These are phyloP conservation scores for Platanthera zijinensis DNA, from an alignment of 106 monocot species.

Conservation along the genomic window DNA sequence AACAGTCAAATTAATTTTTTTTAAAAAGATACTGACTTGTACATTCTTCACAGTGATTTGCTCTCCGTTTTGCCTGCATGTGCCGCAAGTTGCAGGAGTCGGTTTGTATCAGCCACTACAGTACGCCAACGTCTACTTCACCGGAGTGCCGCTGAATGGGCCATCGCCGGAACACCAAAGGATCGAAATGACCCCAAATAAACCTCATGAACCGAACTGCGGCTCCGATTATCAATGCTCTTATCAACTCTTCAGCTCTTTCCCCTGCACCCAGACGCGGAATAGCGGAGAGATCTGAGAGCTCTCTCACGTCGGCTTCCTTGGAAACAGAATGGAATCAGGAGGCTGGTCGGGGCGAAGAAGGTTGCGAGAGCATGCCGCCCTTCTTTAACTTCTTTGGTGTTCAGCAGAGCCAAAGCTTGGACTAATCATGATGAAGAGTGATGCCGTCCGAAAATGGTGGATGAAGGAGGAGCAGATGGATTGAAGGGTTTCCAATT, in stretches of 20 bases:
- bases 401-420: not conserved
- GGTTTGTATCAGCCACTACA: constrained; percentile 12
- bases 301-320: not conserved
- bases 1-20: not conserved
- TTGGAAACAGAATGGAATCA: not conserved
- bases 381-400: constrained; percentile 5
- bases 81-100: constrained; percentile 9
- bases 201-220: too few species aligned
- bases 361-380: not conserved
- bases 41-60: constrained; percentile 23
- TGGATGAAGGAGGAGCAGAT: too few species aligned
- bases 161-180: not conserved
- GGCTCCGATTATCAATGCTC: not conserved
- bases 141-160: constrained; percentile 2
- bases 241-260: constrained; percentile 65
- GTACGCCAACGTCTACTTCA: constrained; percentile 16
- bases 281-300: not conserved
- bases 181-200: not conserved
- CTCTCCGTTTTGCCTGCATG: constrained; percentile 32
- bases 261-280: constrained; percentile 56
- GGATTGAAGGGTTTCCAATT: too few species aligned
- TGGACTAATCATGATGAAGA: not conserved
- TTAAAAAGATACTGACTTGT: too few species aligned
- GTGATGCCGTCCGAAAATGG: too few species aligned
- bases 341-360: not conserved